Base-by-base conservation (phyloP, 768 basidiomycete species). In the Exidia glandulosa region DNA sequence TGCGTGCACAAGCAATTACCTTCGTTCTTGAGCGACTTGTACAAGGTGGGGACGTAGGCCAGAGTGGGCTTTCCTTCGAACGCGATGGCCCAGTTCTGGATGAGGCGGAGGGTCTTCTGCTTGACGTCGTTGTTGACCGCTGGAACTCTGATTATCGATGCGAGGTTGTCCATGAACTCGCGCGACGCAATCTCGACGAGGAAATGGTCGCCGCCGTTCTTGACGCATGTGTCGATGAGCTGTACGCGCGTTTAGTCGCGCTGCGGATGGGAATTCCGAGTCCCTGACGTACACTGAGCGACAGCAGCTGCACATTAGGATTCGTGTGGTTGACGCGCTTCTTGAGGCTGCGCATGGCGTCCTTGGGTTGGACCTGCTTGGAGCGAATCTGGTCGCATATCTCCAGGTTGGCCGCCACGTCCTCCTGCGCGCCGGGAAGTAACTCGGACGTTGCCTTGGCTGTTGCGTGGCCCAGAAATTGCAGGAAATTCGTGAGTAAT, bases 361-460 rank as follows among this genome's bases (percentile, higher is more conserved):
- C 85, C 73, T 88, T 88, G 19, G 94, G 85, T 19, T 82, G 81
- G 0, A 87, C 86, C 45, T 88, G 83, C 76, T 95, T 94, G 5
- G 91, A 91, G 58, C 94, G 84, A 70, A 99, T 94, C 73, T 94
- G 88, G 74, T 99, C 96, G 64, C 92, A 93, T 77, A 97, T 91
- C 71, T 97, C 93, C 61, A 99, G 88, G 67, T 88, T 88, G 63
- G 93, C 79, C 9, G 93, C 91, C 37, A 98, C 93, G 72, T 97
- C 92, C 70, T 94, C 91, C 57, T 83, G 75, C 30, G 88, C 88
- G 54, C 83, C 79, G 37, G 93, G 90, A 58, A 92, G 74, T 29
- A 92, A 78, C 71, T 94, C 91, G 3, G 92, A 93, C 16, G 94
- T 96, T n/a, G 90, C 90, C 75, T 90, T 93, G 77, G 94, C 93